A percentile compares a stretch with the other conserved stretches of the same genome.
Evolutionary conservation across 2,329 filamentous ascomycete species (phyloP).

Genomic region (Penicillium sp.): DNA sequence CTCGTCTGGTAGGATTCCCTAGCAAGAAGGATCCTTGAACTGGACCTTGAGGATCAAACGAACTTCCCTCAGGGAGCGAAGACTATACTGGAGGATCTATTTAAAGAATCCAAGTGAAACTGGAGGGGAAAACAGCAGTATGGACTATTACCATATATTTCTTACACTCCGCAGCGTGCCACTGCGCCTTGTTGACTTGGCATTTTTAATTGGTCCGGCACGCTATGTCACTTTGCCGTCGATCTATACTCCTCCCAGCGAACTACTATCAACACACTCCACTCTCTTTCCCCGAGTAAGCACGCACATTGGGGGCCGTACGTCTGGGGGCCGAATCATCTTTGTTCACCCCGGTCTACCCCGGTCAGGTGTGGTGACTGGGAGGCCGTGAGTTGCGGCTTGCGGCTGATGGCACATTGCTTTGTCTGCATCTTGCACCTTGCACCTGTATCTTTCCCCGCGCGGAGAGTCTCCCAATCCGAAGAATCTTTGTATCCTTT

Average conservation of each 20-base stretch:
- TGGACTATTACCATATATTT: neutral
- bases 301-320: neutral
- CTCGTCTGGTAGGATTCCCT: slow-evolving; percentile 13
- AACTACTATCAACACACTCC: neutral
- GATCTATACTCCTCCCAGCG: slow-evolving; percentile 15
- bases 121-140: neutral
- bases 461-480: neutral
- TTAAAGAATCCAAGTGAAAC: slow-evolving; percentile 8
- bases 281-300: neutral
- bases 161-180: neutral
- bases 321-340: slow-evolving; percentile 3
- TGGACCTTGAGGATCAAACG: slow-evolving; percentile 15
- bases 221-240: neutral
- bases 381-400: neutral
- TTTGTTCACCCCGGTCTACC: slow-evolving; percentile 8
- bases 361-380: slow-evolving; percentile 2
- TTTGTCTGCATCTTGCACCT: too few relatives aligned
- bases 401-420: neutral
- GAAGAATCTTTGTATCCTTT: neutral
- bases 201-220: slow-evolving; percentile 6
- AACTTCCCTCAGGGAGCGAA: slow-evolving; percentile 4
- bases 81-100: slow-evolving; percentile 16
- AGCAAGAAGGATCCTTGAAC: slow-evolving; percentile 21
- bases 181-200: neutral
- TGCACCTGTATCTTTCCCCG: slow-evolving; percentile 1